Evolutionary conservation across 1,284 basidiomycete genomes (phyloP).

Genomic region (Irpex sp.): DNA sequence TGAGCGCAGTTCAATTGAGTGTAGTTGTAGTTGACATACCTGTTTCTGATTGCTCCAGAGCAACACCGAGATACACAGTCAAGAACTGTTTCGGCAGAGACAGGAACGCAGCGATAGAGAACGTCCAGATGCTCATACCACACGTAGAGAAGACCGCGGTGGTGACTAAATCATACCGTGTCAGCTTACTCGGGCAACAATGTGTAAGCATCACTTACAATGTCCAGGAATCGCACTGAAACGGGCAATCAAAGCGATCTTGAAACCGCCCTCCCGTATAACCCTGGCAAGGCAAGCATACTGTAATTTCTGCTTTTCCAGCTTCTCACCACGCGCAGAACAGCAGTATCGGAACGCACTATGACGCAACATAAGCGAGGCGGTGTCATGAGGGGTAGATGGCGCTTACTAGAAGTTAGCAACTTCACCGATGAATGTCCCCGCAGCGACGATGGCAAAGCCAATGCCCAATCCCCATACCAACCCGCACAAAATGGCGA

Average conservation of each 20-base stretch:
- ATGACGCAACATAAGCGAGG: slow-evolving; percentile 1
- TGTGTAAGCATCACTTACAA: slow-evolving; percentile 37
- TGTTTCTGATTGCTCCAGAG: slow-evolving; percentile 44
- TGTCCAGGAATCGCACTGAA: slow-evolving; percentile 81
- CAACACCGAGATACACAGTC: slow-evolving; percentile 72
- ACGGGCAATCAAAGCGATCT: slow-evolving; percentile 69
- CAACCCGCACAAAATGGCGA: slow-evolving; percentile 73
- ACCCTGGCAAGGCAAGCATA: slow-evolving; percentile 80
- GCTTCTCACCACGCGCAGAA: slow-evolving; percentile 60
- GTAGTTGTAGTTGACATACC: slow-evolving; percentile 26
- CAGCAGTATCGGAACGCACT: slow-evolving; percentile 68
- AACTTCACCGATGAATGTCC: slow-evolving; percentile 66
- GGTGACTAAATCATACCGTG: slow-evolving; percentile 35
- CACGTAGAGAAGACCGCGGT: slow-evolving; percentile 80
- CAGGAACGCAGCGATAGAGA: slow-evolving; percentile 67
- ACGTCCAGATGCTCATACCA: slow-evolving; percentile 72
- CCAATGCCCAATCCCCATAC: slow-evolving; percentile 71
- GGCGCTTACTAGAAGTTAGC: slow-evolving; percentile 65
- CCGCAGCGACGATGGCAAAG: slow-evolving; percentile 64
- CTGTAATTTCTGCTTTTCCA: slow-evolving; percentile 66
- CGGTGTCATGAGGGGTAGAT: background rate
- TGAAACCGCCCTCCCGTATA: slow-evolving; percentile 78
- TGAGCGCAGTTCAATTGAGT: background rate
- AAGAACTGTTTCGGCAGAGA: slow-evolving; percentile 79
- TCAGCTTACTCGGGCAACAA: background rate